Evolutionary conservation across 2,329 filamentous ascomycete genomes (phyloP), one percentile per base, ranked within the genome.

Genomic region (Claviceps quebecensis): DNA sequence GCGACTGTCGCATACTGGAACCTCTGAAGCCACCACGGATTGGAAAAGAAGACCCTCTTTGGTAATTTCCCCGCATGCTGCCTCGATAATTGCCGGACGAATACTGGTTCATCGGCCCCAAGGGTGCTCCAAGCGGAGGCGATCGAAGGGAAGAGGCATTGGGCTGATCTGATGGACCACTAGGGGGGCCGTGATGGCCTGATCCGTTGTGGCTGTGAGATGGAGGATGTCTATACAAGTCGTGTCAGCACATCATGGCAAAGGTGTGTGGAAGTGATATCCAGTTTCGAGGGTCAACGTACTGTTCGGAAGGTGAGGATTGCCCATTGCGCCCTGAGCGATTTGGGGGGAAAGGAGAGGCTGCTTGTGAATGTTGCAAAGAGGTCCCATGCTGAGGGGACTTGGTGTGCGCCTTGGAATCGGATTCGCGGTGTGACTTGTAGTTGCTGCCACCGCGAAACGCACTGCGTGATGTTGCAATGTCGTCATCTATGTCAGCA

Each of bases 1-100:
- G 90, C 45, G 87, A 86, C 80, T 67, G 82, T 74, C 71, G 84
- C 77, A 67, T 82, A 70, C 17, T 13, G 6, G 56, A 72, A 38
- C 81, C 80, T 49, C 83, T 75, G 53, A 76, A 72, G 26, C 69
- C 69, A 41, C 74, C 73, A 47, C 78, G 71, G 34, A 68, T 69
- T 49, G 83, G 76, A 59, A 81, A 84, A 16, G 72, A 70, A 40
- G 76, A 75, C 19, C 78, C 78, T 57, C 81, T 63, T 64, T 71
- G 70, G 14, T 60, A 61, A 19, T 70, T 70, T 19, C 37, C 47
- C 36, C 47, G 52, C 38, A 37, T 13, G 29, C 29, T 40, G 29
- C 49, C 52, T 34, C 74, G 70, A 48, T 71, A 72, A 49, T 68
- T 68, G 1, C 69, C 69, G 29, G 69, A 66, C 5, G 68, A 74